These are phyloP conservation scores for Maudiozyma turicensis DNA, from an alignment of 805 yeast genomes.

Conservation along the genomic window DNA sequence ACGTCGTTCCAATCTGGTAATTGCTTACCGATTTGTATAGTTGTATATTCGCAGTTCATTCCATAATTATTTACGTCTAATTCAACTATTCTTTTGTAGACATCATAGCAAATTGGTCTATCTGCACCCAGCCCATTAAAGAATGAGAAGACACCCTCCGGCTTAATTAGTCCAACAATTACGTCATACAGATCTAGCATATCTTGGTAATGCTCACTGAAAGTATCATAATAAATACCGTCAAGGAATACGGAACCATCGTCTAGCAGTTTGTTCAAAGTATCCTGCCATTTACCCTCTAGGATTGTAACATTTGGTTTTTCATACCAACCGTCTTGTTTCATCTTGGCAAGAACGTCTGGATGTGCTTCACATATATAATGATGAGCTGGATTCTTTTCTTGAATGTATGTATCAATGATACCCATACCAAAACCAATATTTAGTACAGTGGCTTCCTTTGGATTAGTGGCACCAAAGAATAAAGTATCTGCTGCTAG, in stretches of 20 bases:
- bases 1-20: constrained; percentile 28
- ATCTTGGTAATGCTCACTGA: constrained; percentile 83
- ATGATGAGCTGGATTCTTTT: constrained; percentile 38
- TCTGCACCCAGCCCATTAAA: constrained; percentile 89
- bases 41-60: constrained; percentile 45
- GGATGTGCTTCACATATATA: constrained; percentile 95
- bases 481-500: constrained; percentile 71
- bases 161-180: constrained; percentile 72
- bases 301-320: constrained; percentile 61
- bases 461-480: constrained; percentile 16
- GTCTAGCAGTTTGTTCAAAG: constrained; percentile 53
- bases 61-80: constrained; percentile 77
- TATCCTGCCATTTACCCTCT: constrained; percentile 91
- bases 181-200: constrained; percentile 78
- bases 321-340: constrained; percentile 73
- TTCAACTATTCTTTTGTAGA: constrained; percentile 73
- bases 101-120: constrained; percentile 65
- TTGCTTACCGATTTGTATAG: constrained; percentile 14
- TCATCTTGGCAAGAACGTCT: constrained; percentile 64
- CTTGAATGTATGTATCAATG: constrained; percentile 70
- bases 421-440: constrained; percentile 98
- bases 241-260: constrained; percentile 60
- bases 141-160: constrained; percentile 78
- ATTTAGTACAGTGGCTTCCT: constrained; percentile 47
- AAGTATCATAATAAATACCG: constrained; percentile 91